phyloP scores from a whole-genome alignment of 352 stramenopile species.

The Aphanomyces invadans region DNA sequence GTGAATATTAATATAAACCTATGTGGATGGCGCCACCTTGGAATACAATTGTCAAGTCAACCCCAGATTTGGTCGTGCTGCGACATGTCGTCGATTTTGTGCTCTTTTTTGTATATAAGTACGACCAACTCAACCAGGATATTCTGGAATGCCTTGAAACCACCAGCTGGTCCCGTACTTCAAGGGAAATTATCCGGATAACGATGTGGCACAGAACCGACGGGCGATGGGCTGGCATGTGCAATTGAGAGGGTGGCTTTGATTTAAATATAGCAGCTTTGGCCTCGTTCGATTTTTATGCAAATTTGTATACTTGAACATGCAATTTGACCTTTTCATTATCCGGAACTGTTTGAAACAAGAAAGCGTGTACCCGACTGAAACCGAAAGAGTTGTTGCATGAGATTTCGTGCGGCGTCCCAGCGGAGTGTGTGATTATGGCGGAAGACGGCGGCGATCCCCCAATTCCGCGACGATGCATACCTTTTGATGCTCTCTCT shows the following conservation, averaged over 20 bases:
- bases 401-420: neutral
- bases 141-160: neutral
- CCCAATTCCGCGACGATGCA: no score
- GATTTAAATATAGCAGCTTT: no score
- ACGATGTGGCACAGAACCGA: neutral
- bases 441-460: no score
- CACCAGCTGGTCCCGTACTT: constrained; percentile 5
- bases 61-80: neutral
- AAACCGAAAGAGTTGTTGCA: neutral
- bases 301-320: no score
- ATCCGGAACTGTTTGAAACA: no score
- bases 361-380: no score
- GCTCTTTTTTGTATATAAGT: neutral
- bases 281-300: no score
- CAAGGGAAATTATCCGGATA: constrained; percentile 13
- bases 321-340: no score
- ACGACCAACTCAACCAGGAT: constrained; percentile 2
- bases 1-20: neutral
- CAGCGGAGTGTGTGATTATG: neutral
- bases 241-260: neutral
- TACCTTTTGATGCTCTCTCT: no score
- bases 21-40: neutral
- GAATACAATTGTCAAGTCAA: neutral
- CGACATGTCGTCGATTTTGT: neutral
- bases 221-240: neutral